phyloP scores from a whole-genome alignment of 2,329 filamentous ascomycete genomes.

The Aspergillus novofumigatus region DNA sequence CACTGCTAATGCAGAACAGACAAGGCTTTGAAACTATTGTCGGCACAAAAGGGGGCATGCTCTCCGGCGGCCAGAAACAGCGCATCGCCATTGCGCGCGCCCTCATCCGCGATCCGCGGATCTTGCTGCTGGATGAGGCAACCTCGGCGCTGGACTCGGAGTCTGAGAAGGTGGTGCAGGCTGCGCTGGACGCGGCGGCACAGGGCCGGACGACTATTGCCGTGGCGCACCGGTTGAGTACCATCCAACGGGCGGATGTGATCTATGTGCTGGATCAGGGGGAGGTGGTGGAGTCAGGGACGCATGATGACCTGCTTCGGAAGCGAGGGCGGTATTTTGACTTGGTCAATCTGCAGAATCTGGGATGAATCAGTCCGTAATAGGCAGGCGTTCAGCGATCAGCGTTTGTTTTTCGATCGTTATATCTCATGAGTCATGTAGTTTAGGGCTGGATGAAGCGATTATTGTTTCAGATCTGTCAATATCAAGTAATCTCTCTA shows the following conservation, averaged over 20 bases:
- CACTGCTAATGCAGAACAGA: slow-evolving; percentile 17
- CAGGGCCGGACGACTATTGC: slow-evolving; percentile 87
- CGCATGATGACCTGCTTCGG: slow-evolving; percentile 68
- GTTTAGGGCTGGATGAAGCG: too few species aligned
- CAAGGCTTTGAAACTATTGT: slow-evolving; percentile 83
- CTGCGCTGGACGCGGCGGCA: slow-evolving; percentile 75
- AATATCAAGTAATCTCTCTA: too few species aligned
- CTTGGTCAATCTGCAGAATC: slow-evolving; percentile 73
- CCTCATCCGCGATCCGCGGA: slow-evolving; percentile 79
- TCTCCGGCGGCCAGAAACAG: slow-evolving; percentile 92
- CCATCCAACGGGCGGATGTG: slow-evolving; percentile 88
- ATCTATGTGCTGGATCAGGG: slow-evolving; percentile 98
- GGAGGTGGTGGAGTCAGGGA: slow-evolving; percentile 77
- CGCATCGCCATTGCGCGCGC: slow-evolving; percentile 90
- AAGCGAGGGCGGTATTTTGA: slow-evolving; percentile 70
- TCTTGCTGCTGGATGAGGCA: slow-evolving; percentile 79
- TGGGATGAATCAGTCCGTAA: slow-evolving; percentile 47
- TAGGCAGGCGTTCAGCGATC: background rate
- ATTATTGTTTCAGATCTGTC: too few species aligned
- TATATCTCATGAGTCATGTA: too few species aligned
- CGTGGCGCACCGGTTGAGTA: slow-evolving; percentile 85
- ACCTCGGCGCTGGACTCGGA: slow-evolving; percentile 51
- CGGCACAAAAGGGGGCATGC: slow-evolving; percentile 77
- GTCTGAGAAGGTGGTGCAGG: slow-evolving; percentile 56
- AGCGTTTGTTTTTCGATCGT: too few species aligned